Evolutionary conservation across 805 yeast species (phyloP).

Genomic region (Metschnikowia koreensis): DNA sequence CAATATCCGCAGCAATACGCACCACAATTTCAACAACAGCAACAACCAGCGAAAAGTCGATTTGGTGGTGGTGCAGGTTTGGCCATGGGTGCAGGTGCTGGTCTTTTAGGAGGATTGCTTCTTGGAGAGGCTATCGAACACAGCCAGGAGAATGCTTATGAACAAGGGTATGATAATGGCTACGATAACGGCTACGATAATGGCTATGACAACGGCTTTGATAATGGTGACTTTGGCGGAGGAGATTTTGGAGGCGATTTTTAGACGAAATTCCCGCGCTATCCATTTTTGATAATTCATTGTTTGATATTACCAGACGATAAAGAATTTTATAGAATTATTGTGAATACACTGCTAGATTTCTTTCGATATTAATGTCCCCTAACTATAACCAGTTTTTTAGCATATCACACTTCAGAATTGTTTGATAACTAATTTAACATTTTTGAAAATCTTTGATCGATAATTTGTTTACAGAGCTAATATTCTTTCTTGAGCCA

Average conservation of each 20-base stretch:
- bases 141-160: slow-evolving; percentile 24
- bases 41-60: slow-evolving; percentile 28
- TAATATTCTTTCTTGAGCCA: neutral
- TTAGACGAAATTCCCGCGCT: neutral
- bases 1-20: slow-evolving; percentile 6
- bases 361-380: too few relatives aligned
- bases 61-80: slow-evolving; percentile 42
- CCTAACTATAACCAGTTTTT: too few relatives aligned
- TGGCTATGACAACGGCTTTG: slow-evolving; percentile 31
- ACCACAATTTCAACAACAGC: slow-evolving; percentile 2
- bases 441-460: neutral
- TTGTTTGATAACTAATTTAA: too few relatives aligned
- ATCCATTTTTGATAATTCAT: neutral
- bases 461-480: neutral
- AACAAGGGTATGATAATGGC: slow-evolving; percentile 30
- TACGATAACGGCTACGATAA: slow-evolving; percentile 32
- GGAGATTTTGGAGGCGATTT: slow-evolving; percentile 11
- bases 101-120: slow-evolving; percentile 60
- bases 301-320: too few relatives aligned
- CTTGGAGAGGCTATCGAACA: slow-evolving; percentile 44
- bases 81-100: slow-evolving; percentile 49
- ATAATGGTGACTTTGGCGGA: slow-evolving; percentile 21
- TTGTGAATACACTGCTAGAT: too few relatives aligned
- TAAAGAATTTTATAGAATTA: too few relatives aligned
- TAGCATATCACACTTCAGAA: too few relatives aligned